Evolutionary conservation across 148 eudicot species (phyloP), one percentile per base, ranked within the genome.

Genomic region (Drosera capensis): DNA sequence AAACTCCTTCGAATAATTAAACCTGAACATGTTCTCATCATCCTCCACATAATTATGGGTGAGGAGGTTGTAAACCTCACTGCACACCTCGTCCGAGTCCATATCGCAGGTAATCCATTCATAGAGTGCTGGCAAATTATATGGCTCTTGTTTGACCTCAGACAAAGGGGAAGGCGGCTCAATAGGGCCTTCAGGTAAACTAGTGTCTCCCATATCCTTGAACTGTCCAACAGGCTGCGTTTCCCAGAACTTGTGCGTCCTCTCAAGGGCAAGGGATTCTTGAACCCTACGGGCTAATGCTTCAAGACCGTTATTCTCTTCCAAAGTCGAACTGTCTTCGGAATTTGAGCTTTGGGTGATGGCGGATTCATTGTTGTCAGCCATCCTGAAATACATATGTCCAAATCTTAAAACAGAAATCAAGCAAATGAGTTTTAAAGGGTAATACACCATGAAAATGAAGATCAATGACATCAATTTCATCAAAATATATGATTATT

Each of bases 51-150:
- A 86, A 47, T 86, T 86, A 48, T 79, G 69, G 13, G 72, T 75
- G 46, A 86, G 49, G 18, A 82, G 77, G 48, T 21, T 70, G 49
- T 86, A 86, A 26, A 86, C 94, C 66, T 82, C 94, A 8, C 20
- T 18, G 51, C 96, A 82, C 66, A 79, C 75, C 37, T 76, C 82
- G 3, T 71, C 73, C 3, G 78, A 68, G 20, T 71, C 81, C 75
- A 86, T 75, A 35, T 86, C 94, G 64, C 94, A 86, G 5, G 96
- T 79, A 28, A 76, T 67, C 96, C 96, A 86, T 61, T 82, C 94
- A 49, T 86, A 86, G 20, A 45, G 65, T 40, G 21, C 48, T 7
- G 96, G 94, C 48, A 86, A 72, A 40, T 76, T 86, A 51, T 78
- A 78, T 4, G 77, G 85, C 51, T 74, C 82, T 63, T 74, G 78